These are phyloP conservation scores for Medicago ruthenica DNA, from an alignment of 306 rosid genomes.

Conservation along the genomic window DNA sequence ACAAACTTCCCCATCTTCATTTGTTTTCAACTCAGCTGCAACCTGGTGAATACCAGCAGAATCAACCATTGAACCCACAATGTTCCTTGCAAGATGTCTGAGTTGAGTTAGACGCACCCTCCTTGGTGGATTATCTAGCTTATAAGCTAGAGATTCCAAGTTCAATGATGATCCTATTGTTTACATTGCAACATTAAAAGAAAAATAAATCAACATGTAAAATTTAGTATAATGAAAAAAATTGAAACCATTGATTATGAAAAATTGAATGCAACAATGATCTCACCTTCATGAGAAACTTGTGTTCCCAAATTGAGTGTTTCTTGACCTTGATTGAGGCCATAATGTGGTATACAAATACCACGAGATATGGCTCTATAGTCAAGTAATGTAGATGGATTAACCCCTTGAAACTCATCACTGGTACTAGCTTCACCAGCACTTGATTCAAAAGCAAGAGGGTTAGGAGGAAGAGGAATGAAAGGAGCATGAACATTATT, in stretches of 20 bases:
- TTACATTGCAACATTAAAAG: conserved; percentile 16
- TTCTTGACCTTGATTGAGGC: conserved; percentile 44
- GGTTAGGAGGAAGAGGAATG: conserved; percentile 33
- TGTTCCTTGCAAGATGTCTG: conserved; percentile 60
- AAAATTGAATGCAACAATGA: neutral
- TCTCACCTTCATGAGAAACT: conserved; percentile 46
- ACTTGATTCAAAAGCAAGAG: conserved; percentile 46
- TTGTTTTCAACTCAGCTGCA: conserved; percentile 41
- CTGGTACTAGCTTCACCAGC: conserved; percentile 49
- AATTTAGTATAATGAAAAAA: neutral
- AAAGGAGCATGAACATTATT: conserved; percentile 18
- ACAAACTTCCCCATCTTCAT: conserved; percentile 36
- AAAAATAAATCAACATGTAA: neutral
- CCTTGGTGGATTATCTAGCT: conserved; percentile 32
- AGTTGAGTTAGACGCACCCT: conserved; percentile 61
- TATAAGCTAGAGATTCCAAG: conserved; percentile 51
- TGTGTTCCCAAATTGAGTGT: conserved; percentile 33
- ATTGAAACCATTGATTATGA: neutral
- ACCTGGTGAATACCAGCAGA: conserved; percentile 32
- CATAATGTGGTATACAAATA: conserved; percentile 25
- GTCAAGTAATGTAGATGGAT: conserved; percentile 43
- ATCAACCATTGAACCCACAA: conserved; percentile 40
- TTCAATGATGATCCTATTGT: conserved; percentile 47
- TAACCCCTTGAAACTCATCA: conserved; percentile 43
- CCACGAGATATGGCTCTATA: conserved; percentile 17